Percentiles rank a stretch among this genome's conserved stretches.
phyloP scores from a whole-genome alignment of 129 eudicot genomes.

The Glebionis coronaria region DNA sequence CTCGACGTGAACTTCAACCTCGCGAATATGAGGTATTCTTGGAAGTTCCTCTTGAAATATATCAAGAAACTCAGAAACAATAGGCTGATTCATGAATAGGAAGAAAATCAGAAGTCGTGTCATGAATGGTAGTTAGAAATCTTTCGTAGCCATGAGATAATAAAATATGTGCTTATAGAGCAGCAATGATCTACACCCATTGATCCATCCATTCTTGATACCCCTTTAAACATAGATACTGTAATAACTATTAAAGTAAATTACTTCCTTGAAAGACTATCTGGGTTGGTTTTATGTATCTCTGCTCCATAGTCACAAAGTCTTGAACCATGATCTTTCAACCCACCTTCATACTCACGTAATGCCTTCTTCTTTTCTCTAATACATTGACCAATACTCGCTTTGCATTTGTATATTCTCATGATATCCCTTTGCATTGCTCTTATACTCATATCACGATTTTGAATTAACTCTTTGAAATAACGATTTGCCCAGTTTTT shows the following conservation, averaged over 20 bases:
- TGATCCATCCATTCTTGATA: background rate
- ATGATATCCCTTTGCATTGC: background rate
- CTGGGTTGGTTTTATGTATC: background rate
- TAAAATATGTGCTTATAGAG: no score
- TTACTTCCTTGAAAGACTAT: background rate
- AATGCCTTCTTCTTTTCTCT: background rate
- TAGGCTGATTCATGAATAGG: no score
- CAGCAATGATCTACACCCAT: background rate
- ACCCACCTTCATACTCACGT: background rate
- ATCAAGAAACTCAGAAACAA: no score
- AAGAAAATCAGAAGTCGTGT: no score
- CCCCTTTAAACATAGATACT: background rate
- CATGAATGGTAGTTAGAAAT: no score
- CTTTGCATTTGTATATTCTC: background rate
- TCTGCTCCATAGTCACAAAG: background rate
- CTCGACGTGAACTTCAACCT: no score
- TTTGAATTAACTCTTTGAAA: slow-evolving; percentile 3
- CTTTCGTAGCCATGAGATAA: no score
- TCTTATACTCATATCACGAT: slow-evolving; percentile 2
- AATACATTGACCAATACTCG: background rate
- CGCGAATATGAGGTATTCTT: no score
- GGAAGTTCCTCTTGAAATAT: no score
- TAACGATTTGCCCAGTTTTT: slow-evolving; percentile 1
- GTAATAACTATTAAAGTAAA: background rate
- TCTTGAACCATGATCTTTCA: background rate